Evolutionary conservation across 441 rosid species (phyloP).

Genomic region (Macaranga tanarius): DNA sequence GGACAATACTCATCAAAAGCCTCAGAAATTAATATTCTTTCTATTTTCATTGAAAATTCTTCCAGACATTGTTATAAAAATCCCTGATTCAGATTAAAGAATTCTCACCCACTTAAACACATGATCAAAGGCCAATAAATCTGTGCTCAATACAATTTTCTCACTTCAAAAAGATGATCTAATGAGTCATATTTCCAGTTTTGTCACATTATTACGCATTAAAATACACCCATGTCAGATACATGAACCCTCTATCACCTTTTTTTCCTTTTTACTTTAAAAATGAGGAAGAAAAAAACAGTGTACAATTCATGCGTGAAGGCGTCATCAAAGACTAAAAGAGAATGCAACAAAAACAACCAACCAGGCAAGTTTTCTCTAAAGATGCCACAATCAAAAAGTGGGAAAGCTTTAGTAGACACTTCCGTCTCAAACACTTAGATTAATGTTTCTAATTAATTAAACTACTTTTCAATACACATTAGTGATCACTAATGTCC

Average conservation of each 20-base stretch:
- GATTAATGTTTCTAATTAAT: background rate
- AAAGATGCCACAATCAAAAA: constrained; percentile 6
- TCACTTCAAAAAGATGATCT: background rate
- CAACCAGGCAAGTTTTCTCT: background rate
- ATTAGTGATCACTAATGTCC: background rate
- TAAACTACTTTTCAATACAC: background rate
- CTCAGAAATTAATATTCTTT: background rate
- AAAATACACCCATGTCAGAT: constrained; percentile 5
- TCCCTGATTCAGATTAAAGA: background rate
- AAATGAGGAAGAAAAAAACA: background rate
- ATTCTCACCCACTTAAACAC: constrained; percentile 6
- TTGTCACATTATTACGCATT: constrained; percentile 1
- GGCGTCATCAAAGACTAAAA: constrained; percentile 13
- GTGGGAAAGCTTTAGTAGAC: constrained; percentile 12
- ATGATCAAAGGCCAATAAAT: background rate
- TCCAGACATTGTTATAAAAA: background rate
- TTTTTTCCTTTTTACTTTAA: background rate
- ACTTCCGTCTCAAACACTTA: constrained; percentile 15
- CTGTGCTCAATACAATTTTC: background rate
- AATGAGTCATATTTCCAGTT: constrained; percentile 1
- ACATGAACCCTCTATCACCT: background rate
- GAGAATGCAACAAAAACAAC: background rate
- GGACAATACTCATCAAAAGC: background rate
- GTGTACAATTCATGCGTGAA: constrained; percentile 1
- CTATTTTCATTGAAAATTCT: background rate